These are phyloP conservation scores for Aegle marmelos DNA, from an alignment of 345 rosid species.

Conservation along the genomic window DNA sequence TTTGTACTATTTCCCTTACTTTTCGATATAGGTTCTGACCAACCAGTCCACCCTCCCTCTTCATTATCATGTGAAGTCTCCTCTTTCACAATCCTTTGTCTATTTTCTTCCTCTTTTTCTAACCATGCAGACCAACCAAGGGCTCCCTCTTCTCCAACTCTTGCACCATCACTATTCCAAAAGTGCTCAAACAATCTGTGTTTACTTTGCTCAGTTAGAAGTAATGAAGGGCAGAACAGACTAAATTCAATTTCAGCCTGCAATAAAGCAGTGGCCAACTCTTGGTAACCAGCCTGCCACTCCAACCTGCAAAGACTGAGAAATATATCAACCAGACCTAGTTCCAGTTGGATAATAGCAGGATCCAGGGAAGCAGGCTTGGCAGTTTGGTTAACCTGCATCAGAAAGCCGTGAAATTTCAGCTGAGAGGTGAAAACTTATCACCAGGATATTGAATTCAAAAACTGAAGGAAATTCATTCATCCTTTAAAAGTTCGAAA, in stretches of 20 bases:
- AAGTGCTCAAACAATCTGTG: constrained; percentile 91
- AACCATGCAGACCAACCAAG: constrained; percentile 89
- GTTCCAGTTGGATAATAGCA: constrained; percentile 57
- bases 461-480: background rate
- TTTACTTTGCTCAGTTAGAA: constrained; percentile 66
- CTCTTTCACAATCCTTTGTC: constrained; percentile 66
- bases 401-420: constrained; percentile 5
- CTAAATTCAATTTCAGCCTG: constrained; percentile 94
- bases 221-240: constrained; percentile 79
- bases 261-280: constrained; percentile 80
- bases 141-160: constrained; percentile 97
- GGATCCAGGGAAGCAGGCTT: constrained; percentile 43
- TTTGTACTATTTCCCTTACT: constrained; percentile 31
- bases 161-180: constrained; percentile 79
- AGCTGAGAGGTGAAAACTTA: constrained; percentile 1
- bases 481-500: background rate
- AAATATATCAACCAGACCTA: constrained; percentile 85
- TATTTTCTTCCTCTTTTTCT: constrained; percentile 90
- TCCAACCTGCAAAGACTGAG: constrained; percentile 86
- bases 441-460: background rate
- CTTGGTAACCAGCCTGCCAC: constrained; percentile 94
- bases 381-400: constrained; percentile 60
- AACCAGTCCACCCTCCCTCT: constrained; percentile 96
- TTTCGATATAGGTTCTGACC: constrained; percentile 72
- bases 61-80: constrained; percentile 52